A percentile compares a stretch with the other conserved stretches of the same genome.
phyloP scores from a whole-genome alignment of 1,284 basidiomycete species.

The Pseudozyma pruni region DNA sequence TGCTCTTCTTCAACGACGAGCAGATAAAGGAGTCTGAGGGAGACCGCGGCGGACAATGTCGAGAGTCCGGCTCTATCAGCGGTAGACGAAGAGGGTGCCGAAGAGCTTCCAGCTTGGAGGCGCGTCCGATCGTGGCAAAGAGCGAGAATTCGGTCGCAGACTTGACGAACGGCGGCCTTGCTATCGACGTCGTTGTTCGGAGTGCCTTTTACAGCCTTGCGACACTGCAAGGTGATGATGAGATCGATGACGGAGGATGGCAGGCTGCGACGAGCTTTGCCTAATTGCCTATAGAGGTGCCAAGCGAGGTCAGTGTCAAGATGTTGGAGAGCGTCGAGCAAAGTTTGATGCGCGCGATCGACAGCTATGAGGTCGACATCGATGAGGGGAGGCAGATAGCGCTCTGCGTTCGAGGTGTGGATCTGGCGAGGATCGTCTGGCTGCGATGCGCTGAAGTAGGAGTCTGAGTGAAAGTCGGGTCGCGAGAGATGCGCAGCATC shows the following conservation, averaged over 20 bases:
- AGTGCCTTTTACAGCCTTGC: slow-evolving; percentile 19
- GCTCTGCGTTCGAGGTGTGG: slow-evolving; percentile 3
- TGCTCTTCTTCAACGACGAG: slow-evolving; percentile 42
- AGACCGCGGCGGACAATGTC: slow-evolving; percentile 10
- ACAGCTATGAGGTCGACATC: slow-evolving; percentile 15
- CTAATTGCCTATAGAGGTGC: slow-evolving; percentile 31
- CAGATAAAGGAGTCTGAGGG: slow-evolving; percentile 35
- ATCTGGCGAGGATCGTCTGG: slow-evolving; percentile 7
- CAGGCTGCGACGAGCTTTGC: slow-evolving; percentile 10
- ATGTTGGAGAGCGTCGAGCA: slow-evolving; percentile 16
- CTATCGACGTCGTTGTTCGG: slow-evolving; percentile 11
- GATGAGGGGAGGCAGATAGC: slow-evolving; percentile 28
- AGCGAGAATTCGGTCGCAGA: slow-evolving; percentile 27
- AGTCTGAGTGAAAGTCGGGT: slow-evolving; percentile 12
- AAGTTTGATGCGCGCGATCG: slow-evolving; percentile 11
- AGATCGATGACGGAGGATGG: slow-evolving; percentile 18
- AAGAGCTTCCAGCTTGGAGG: slow-evolving; percentile 13
- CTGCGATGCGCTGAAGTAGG: slow-evolving; percentile 29
- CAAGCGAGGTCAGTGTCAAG: slow-evolving; percentile 34
- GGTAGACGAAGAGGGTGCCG: neutral
- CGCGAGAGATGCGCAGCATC: neutral
- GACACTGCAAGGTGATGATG: slow-evolving; percentile 34
- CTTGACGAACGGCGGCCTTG: slow-evolving; percentile 15
- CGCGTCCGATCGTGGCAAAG: slow-evolving; percentile 22
- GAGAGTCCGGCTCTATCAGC: slow-evolving; percentile 1